These are phyloP conservation scores for Epipyxis sp. DNA, from an alignment of 108 stramenopile species.

Conservation along the genomic window DNA sequence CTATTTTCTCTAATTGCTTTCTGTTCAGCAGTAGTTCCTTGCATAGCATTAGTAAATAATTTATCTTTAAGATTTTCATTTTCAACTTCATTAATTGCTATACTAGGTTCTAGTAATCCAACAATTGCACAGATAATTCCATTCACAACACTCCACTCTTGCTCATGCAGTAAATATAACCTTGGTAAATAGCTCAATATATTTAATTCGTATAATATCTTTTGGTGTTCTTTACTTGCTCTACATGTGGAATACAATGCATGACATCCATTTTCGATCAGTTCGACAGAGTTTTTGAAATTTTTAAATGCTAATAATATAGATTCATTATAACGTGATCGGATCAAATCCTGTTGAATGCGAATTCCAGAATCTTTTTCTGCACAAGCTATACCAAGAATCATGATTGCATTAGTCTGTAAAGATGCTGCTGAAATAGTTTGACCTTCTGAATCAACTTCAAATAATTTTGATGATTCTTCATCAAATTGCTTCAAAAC, in stretches of 20 bases:
- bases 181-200: too few relatives aligned
- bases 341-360: conserved; percentile 6
- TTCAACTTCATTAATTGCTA: too few relatives aligned
- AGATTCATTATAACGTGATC: conserved; percentile 3
- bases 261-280: background rate
- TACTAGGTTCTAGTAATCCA: conserved; percentile 12
- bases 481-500: too few relatives aligned
- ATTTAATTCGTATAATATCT: too few relatives aligned
- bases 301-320: conserved; percentile 21
- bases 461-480: too few relatives aligned
- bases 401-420: background rate
- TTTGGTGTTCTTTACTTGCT: too few relatives aligned
- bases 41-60: too few relatives aligned
- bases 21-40: too few relatives aligned
- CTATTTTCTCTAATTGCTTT: too few relatives aligned
- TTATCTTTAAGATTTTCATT: too few relatives aligned
- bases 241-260: background rate
- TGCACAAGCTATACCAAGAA: background rate
- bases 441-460: conserved; percentile 1
- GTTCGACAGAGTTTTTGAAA: background rate
- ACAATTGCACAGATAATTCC: conserved; percentile 6
- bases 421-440: background rate
- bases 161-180: background rate
- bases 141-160: conserved; percentile 6
- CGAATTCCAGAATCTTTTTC: background rate